A percentile compares a stretch with the other conserved stretches of the same genome.
phyloP scores from a whole-genome alignment of 2,329 filamentous ascomycete species.

The Zopfia rhizophila region DNA sequence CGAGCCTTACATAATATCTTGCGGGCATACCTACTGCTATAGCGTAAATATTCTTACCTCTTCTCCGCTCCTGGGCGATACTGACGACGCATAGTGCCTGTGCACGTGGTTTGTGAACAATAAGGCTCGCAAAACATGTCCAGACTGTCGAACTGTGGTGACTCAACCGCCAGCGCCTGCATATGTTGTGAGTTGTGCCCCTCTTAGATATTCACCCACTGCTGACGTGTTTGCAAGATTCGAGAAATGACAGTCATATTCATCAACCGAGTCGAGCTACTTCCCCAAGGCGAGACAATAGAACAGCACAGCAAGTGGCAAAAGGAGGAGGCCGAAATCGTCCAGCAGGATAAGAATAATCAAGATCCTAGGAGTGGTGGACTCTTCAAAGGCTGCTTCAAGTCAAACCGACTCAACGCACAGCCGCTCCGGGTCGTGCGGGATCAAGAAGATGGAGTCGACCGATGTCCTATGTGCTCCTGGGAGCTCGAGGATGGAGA shows the following conservation, averaged over 20 bases:
- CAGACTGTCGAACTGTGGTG: slow-evolving; percentile 71
- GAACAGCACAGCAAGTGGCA: slow-evolving; percentile 69
- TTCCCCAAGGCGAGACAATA: slow-evolving; percentile 71
- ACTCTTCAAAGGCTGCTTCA: slow-evolving; percentile 72
- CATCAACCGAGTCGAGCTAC: slow-evolving; percentile 67
- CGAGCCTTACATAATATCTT: slow-evolving; percentile 74
- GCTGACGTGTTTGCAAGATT: slow-evolving; percentile 56
- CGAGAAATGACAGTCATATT: slow-evolving; percentile 73
- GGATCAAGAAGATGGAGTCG: slow-evolving; percentile 69
- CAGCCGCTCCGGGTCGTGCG: slow-evolving; percentile 56
- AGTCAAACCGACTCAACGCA: slow-evolving; percentile 34
- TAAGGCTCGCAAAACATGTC: slow-evolving; percentile 71
- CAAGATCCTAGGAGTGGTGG: slow-evolving; percentile 62
- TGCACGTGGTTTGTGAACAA: slow-evolving; percentile 66
- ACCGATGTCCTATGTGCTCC: slow-evolving; percentile 70
- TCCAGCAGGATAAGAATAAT: slow-evolving; percentile 70
- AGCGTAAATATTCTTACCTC: slow-evolving; percentile 56
- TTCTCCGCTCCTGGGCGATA: no score
- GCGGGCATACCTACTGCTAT: slow-evolving; percentile 79
- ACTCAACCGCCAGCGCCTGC: slow-evolving; percentile 70
- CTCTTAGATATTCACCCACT: neutral
- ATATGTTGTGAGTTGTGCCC: slow-evolving; percentile 63
- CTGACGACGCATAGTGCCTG: slow-evolving; percentile 61
- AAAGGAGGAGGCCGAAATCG: slow-evolving; percentile 67
- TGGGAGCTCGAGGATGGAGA: slow-evolving; percentile 71